phyloP scores from a whole-genome alignment of 2,329 filamentous ascomycete species.

The Claviceps cyperi region DNA sequence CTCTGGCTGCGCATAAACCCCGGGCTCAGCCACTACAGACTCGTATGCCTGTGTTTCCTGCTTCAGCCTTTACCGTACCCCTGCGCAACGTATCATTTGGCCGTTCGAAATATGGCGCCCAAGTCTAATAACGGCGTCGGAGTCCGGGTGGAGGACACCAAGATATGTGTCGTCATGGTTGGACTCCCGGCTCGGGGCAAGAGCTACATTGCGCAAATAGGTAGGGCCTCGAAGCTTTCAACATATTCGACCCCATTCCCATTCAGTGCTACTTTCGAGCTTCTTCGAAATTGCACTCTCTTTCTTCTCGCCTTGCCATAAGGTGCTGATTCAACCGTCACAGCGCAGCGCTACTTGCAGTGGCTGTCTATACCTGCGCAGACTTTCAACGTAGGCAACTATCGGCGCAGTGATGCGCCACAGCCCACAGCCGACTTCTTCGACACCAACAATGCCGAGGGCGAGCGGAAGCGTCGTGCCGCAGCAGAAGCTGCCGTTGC shows the following conservation, averaged over 20 bases:
- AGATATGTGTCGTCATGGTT: constrained; percentile 98
- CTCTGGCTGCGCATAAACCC: background rate
- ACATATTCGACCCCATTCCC: background rate
- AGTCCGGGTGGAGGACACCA: constrained; percentile 85
- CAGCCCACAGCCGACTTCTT: constrained; percentile 93
- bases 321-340: constrained; percentile 4
- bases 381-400: constrained; percentile 95
- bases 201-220: constrained; percentile 94
- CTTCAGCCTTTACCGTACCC: constrained; percentile 7
- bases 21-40: background rate
- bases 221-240: constrained; percentile 31
- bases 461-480: constrained; percentile 73
- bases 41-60: constrained; percentile 4
- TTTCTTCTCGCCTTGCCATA: background rate
- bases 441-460: constrained; percentile 77
- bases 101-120: constrained; percentile 25
- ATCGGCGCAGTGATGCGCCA: constrained; percentile 77
- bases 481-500: constrained; percentile 83
- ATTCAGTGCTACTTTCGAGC: background rate
- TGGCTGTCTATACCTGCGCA: constrained; percentile 92
- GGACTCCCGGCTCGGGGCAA: constrained; percentile 91
- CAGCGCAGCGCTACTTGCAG: constrained; percentile 83
- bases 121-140: constrained; percentile 48
- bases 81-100: constrained; percentile 5
- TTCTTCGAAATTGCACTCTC: background rate